Evolutionary conservation across 2,329 filamentous ascomycete species (phyloP), one percentile per base, ranked within the genome.

Genomic region (Scopulariopsis brevicaulis): DNA sequence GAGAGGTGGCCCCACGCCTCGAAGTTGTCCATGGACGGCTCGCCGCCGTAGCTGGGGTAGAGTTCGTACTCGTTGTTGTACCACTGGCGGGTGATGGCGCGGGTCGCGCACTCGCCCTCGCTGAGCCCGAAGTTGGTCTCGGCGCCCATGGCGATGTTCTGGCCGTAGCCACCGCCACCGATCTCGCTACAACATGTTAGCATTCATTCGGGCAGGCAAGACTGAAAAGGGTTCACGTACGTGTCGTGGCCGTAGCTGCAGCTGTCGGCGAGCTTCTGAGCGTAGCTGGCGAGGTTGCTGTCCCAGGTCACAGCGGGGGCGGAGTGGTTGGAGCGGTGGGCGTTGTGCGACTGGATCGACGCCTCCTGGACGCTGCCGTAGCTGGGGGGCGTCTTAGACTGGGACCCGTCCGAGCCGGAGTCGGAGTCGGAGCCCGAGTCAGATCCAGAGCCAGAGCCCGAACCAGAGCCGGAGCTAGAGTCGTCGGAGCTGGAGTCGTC

Each of bases 311-410:
- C 68, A 52, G 74, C 79, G 24, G 72, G 67, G 40, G 83, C 84
- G 20, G 86, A 86, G 80, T 96, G 90, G 76, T 94, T 95, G 67
- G 77, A 70, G 62, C 94, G 92, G 74, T 94, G 89, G 57, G 86
- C 66, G 75, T 96, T 96, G 85, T 97, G 94, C 69, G 89, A 83
- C 65, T 85, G 77, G 55, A 93, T 65, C 55, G 79, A 78, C 15
- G 72, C 63, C 50, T 57, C 28, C 54, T 50, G 35, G 58, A 60
- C 52, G 61, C 64, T 67, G 63, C 69, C 68, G 28, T n/a, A 7
- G 15, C n/a, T n/a, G 40, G 62, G 51, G 20, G 66, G 58, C 11
- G 62, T 20, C 3, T 62, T 18, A 20, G 61, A 6, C 5, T 61
- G 50, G 37, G 59, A 53, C 48, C 59, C 25, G 58, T 53, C 55